Evolutionary conservation across 306 rosid species (phyloP), one percentile per base, ranked within the genome.

Genomic region (Castanea sativa): DNA sequence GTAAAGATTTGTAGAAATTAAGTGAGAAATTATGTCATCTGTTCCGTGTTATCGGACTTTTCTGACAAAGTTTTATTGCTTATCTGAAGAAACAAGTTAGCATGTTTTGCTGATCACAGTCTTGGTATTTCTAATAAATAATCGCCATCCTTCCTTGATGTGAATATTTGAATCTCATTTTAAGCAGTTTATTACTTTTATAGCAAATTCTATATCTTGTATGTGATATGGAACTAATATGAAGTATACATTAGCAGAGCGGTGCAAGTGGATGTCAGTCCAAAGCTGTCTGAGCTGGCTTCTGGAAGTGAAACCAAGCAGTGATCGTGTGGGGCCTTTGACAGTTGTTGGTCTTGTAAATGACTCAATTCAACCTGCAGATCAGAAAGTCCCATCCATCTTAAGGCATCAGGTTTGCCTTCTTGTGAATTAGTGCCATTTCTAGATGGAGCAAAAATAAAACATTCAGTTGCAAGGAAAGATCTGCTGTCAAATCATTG

Each of bases 261-360:
- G 78, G 14, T 82, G 71, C 79, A 88, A 83, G 74, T 92, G 98
- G 98, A 86, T 88, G 90, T 90, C 97, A 38, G 76, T 83, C 23
- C 78, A 78, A 52, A 88, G 83, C 87, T 92, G 97, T 89, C 84
- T 82, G 79, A 89, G 79, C 77, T 89, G 79, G 94, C 92, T 90
- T 78, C 25, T 80, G 83, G 92, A 88, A 86, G 92, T 88, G 82
- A 90, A 82, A 69, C 88, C 88, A 20, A 76, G 83, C 25, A 81
- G 68, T 2, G 86, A 86, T 78, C 92, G 98, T 41, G 77, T 94
- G 35, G 98, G 98, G 80, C 88, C 91, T 1, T 86, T 89, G 83
- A 77, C 63, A 65, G 94, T 87, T 76, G 68, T 81, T 78, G 91
- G 98, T 69, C 86, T 85, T 78, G 71, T 88, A 78, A 85, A 92